These are phyloP conservation scores for Helianthus tuberosus DNA, from an alignment of 129 eudicot species.

Conservation along the genomic window DNA sequence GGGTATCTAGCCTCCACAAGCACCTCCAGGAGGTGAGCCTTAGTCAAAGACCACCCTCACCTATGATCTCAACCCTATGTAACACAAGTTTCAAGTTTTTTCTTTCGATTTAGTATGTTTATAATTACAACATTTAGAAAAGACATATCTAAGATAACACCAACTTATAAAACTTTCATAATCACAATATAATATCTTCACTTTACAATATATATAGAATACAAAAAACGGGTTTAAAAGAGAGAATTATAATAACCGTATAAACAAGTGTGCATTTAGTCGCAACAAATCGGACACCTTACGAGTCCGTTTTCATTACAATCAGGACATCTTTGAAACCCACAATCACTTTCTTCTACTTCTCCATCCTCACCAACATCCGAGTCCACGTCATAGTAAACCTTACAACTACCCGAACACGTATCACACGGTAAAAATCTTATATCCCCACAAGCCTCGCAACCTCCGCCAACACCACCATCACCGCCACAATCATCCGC, in stretches of 20 bases:
- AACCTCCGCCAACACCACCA: constrained; percentile 41
- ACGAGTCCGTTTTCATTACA: constrained; percentile 94
- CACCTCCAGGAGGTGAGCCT: too few species aligned
- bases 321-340: constrained; percentile 89
- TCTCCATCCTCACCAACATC: constrained; percentile 46
- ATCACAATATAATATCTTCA: constrained; percentile 13
- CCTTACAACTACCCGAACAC: constrained; percentile 93
- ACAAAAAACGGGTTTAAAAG: background rate
- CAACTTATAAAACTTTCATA: background rate
- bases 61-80: too few species aligned
- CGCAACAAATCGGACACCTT: constrained; percentile 82
- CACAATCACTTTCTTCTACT: constrained; percentile 66
- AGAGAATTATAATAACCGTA: constrained; percentile 19
- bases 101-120: too few species aligned
- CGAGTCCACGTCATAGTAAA: constrained; percentile 56
- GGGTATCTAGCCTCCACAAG: too few species aligned
- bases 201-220: constrained; percentile 21
- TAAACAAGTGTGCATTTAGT: constrained; percentile 47
- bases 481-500: constrained; percentile 33
- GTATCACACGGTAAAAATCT: constrained; percentile 86
- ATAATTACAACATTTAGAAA: too few species aligned
- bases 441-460: constrained; percentile 89
- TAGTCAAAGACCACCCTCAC: too few species aligned
- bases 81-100: too few species aligned
- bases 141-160: too few species aligned